Percentiles rank a stretch among this genome's conserved stretches.
Conservation (phyloP, 2,329 filamentous ascomycete genomes). For the Diplodia intermedia region DNA sequence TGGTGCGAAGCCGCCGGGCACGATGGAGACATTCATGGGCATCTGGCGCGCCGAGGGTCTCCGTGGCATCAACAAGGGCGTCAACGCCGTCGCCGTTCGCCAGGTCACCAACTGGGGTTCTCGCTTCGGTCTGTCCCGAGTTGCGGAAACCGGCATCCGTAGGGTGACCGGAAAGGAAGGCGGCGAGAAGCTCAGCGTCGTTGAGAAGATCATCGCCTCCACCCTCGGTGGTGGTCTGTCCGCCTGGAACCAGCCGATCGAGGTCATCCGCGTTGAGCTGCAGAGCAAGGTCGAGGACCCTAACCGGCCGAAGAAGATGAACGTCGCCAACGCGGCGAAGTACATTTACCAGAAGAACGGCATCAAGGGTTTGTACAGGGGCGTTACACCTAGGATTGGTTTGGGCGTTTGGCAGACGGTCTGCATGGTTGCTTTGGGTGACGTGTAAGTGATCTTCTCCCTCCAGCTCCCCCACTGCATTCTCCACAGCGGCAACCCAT, state of each 20-base stretch:
- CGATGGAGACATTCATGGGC: constrained; percentile 93
- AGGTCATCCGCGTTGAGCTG: constrained; percentile 99
- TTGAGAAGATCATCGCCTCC: constrained; percentile 89
- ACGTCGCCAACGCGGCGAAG: constrained; percentile 77
- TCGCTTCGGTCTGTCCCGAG: constrained; percentile 89
- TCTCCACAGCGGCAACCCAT: constrained; percentile 1
- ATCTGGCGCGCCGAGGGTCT: constrained; percentile 97
- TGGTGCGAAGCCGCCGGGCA: constrained; percentile 85
- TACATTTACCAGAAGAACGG: constrained; percentile 95
- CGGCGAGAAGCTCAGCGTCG: constrained; percentile 74
- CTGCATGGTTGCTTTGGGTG: constrained; percentile 99
- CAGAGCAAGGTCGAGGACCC: constrained; percentile 98
- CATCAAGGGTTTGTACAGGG: constrained; percentile 90
- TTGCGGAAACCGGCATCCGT: constrained; percentile 90
- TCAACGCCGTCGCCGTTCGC: constrained; percentile 97
- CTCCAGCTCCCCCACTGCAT: not conserved
- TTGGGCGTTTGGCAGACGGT: constrained; percentile 99
- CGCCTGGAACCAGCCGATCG: constrained; percentile 99
- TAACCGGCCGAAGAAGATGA: constrained; percentile 99
- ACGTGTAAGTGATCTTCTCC: constrained; percentile 71
- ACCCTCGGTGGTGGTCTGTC: constrained; percentile 90
- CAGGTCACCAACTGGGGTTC: constrained; percentile 99
- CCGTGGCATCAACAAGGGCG: constrained; percentile 94
- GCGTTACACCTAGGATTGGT: constrained; percentile 91
- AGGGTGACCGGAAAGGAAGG: constrained; percentile 78